Evolutionary conservation across 2,329 filamentous ascomycete species (phyloP), one percentile per base, ranked within the genome.

Genomic region (Penicillium psychrosexuale): DNA sequence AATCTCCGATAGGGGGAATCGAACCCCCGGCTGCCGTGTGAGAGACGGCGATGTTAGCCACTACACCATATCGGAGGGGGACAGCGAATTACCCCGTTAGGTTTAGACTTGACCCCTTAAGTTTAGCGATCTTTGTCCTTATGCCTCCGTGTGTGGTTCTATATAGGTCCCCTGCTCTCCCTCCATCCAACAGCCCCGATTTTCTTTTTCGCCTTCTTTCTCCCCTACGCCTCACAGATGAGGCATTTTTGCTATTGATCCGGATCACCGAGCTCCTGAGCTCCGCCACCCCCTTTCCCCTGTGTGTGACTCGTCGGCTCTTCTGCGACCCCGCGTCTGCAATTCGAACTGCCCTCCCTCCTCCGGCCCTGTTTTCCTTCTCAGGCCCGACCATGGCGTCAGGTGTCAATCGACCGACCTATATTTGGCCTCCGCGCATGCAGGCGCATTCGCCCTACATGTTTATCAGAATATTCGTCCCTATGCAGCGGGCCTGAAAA

Each of bases 11-110:
- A 62, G 58, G 62, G 62, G 64, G 61, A 66, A 66, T 66, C 65
- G 61, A 65, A 66, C 61, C 63, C 62, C 64, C 61, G 64, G 62
- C 62, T 66, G 63, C 52, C 59, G 64, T 64, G 64, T 66, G 64
- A 66, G 62, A 66, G 62, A 64, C 63, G 59, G 52, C 63, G 63
- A 67, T 67, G 63, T 65, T 66, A 65, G 61, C 62, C 64, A 65
- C 64, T 66, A 66, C 63, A 60, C 66, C 65, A 65, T 66, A 68
- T 59, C 61, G 61, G 61, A 65, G 46, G 27, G 27, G 27, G 7
- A 28, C 27, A 6, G 28, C 27, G 27, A 28, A 28, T 28, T 28
- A 28, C 27, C 1, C 8, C 9, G 8, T 28, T 28, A 28, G 1
- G 27, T 28, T 28, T 28, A 28, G n/a, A n/a, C n/a, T 22, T 28